These are phyloP conservation scores for Dysphania ambrosioides DNA, from an alignment of 148 eudicot species.

Conservation along the genomic window DNA sequence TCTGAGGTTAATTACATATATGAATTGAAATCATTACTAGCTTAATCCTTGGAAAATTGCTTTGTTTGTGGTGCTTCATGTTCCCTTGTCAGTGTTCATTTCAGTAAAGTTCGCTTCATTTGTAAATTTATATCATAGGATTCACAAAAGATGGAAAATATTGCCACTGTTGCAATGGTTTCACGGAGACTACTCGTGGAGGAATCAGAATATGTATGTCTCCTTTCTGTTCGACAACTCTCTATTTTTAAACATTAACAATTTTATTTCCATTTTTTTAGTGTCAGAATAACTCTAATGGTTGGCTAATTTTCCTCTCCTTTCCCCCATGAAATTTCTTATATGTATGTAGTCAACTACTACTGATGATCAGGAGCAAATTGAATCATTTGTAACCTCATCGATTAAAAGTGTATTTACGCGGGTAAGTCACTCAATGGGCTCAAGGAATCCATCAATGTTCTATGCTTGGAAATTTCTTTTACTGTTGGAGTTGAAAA, in stretches of 20 bases:
- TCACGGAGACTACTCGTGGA: conserved; percentile 80
- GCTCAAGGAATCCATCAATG: not conserved
- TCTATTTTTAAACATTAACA: not conserved
- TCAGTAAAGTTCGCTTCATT: not conserved
- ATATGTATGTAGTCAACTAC: conserved; percentile 33
- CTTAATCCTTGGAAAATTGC: conserved; percentile 10
- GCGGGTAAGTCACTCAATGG: conserved; percentile 54
- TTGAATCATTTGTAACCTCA: conserved; percentile 64
- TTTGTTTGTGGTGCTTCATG: conserved; percentile 10
- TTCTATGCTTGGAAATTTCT: not conserved
- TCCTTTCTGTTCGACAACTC: conserved; percentile 12
- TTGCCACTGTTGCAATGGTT: conserved; percentile 74
- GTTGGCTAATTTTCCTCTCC: not conserved
- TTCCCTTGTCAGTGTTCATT: not conserved
- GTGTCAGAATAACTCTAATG: not conserved
- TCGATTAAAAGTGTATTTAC: conserved; percentile 79
- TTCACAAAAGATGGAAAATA: conserved; percentile 61
- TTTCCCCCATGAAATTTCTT: not conserved
- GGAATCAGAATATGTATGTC: conserved; percentile 66
- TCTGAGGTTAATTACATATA: conserved; percentile 56
- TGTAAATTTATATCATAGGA: conserved; percentile 36
- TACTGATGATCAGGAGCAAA: conserved; percentile 71
- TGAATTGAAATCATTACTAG: conserved; percentile 11
- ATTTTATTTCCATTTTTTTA: not conserved
- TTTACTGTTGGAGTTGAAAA: not conserved